phyloP scores from a whole-genome alignment of 2,329 filamentous ascomycete species.

The Beauveria bassiana region DNA sequence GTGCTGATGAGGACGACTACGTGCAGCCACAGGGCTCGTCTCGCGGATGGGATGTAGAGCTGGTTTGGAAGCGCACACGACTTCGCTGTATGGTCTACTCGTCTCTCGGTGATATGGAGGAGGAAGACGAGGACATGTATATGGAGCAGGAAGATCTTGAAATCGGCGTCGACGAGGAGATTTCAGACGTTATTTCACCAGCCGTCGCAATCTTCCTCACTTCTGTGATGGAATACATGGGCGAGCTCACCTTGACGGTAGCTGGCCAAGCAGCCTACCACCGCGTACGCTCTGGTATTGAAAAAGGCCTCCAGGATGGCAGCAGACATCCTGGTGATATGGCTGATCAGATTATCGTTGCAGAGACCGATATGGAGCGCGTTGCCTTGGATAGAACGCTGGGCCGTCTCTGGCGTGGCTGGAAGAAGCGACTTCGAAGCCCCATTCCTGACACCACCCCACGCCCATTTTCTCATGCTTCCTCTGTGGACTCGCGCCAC shows the following conservation, averaged over 20 bases:
- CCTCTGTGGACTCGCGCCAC: conserved; percentile 23
- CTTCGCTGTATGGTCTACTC: conserved; percentile 98
- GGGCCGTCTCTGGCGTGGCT: conserved; percentile 85
- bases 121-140: conserved; percentile 89
- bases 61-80: conserved; percentile 88
- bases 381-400: conserved; percentile 83
- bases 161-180: conserved; percentile 45
- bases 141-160: conserved; percentile 73
- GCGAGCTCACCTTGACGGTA: conserved; percentile 81
- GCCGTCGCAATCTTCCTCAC: conserved; percentile 94
- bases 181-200: conserved; percentile 69
- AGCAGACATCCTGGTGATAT: conserved; percentile 37
- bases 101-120: conserved; percentile 90
- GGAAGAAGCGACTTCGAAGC: conserved; percentile 76
- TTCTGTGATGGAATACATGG: conserved; percentile 88
- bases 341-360: conserved; percentile 67
- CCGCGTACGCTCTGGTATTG: conserved; percentile 51
- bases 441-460: conserved; percentile 40
- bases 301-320: conserved; percentile 51
- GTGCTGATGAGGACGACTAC: conserved; percentile 66
- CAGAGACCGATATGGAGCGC: conserved; percentile 88
- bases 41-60: conserved; percentile 77
- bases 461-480: conserved; percentile 42
- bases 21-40: conserved; percentile 43
- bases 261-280: conserved; percentile 77